These are phyloP conservation scores for Pneumocystis wakefieldiae DNA, from an alignment of 1,139 yeast species.

Conservation along the genomic window DNA sequence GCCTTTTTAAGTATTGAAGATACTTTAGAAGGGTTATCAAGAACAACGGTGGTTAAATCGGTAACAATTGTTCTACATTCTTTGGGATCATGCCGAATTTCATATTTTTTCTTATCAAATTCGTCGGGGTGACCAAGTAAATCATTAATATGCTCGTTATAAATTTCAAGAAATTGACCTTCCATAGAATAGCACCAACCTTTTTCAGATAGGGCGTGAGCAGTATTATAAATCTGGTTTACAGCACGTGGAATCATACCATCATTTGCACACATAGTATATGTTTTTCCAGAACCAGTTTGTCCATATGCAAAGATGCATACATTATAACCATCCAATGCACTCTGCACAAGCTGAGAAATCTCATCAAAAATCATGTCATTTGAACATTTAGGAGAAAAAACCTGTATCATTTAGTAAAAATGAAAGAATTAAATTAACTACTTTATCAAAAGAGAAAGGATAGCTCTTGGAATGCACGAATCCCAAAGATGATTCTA, in stretches of 20 bases:
- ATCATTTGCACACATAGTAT: constrained; percentile 63
- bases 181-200: constrained; percentile 55
- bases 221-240: constrained; percentile 51
- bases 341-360: constrained; percentile 75
- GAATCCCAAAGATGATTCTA: constrained; percentile 19
- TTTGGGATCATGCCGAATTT: constrained; percentile 56
- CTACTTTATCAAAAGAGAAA: constrained; percentile 47
- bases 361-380: constrained; percentile 63
- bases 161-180: constrained; percentile 80
- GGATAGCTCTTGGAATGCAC: constrained; percentile 24
- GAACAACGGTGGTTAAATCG: constrained; percentile 38
- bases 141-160: constrained; percentile 69
- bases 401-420: constrained; percentile 34
- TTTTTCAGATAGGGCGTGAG: constrained; percentile 33
- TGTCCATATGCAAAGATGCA: constrained; percentile 96
- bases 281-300: constrained; percentile 93
- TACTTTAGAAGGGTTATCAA: constrained; percentile 40
- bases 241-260: constrained; percentile 81
- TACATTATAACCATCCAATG: constrained; percentile 79
- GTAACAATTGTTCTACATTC: constrained; percentile 42
- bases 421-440: background rate
- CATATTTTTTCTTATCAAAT: constrained; percentile 33
- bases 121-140: constrained; percentile 32
- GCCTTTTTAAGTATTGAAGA: constrained; percentile 40
- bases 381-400: constrained; percentile 41